Evolutionary conservation across 225 moss, liverwort and hornwort genomes (phyloP).

Genomic region (Polytrichum commune): DNA sequence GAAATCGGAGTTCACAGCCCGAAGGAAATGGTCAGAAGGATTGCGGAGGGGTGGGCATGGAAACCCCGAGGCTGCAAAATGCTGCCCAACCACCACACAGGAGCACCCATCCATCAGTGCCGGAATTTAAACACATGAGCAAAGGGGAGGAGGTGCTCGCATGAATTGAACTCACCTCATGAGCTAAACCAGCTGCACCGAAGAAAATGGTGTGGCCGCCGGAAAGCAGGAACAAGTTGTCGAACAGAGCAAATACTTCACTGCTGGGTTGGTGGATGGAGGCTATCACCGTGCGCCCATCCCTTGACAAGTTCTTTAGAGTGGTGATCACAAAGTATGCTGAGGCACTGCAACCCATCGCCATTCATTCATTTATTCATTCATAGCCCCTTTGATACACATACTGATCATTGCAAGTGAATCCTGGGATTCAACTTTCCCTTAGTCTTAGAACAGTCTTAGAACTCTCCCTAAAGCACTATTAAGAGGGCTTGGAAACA

Average conservation of each 20-base stretch:
- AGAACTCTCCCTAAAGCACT: no score
- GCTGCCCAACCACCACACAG: constrained; percentile 31
- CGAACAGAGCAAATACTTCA: constrained; percentile 89
- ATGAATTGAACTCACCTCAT: constrained; percentile 41
- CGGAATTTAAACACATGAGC: neutral
- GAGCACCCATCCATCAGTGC: neutral
- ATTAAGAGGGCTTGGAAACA: no score
- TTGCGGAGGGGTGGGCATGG: constrained; percentile 83
- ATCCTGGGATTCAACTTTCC: no score
- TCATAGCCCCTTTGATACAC: no score
- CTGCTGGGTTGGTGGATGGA: constrained; percentile 97
- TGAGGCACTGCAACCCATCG: constrained; percentile 61
- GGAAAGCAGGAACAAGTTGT: constrained; percentile 77
- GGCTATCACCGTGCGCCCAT: constrained; percentile 87
- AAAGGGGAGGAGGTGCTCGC: no score
- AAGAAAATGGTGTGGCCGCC: constrained; percentile 79
- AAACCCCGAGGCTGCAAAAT: constrained; percentile 74
- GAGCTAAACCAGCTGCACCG: constrained; percentile 62
- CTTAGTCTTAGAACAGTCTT: no score
- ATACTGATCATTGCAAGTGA: no score
- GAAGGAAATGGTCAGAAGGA: constrained; percentile 89
- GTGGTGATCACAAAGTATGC: constrained; percentile 87
- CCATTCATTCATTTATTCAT: no score
- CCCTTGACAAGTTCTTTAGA: constrained; percentile 69
- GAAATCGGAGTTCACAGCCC: constrained; percentile 85